Conservation (phyloP, 2,329 filamentous ascomycete genomes). For the Epichloe amarillans region DNA sequence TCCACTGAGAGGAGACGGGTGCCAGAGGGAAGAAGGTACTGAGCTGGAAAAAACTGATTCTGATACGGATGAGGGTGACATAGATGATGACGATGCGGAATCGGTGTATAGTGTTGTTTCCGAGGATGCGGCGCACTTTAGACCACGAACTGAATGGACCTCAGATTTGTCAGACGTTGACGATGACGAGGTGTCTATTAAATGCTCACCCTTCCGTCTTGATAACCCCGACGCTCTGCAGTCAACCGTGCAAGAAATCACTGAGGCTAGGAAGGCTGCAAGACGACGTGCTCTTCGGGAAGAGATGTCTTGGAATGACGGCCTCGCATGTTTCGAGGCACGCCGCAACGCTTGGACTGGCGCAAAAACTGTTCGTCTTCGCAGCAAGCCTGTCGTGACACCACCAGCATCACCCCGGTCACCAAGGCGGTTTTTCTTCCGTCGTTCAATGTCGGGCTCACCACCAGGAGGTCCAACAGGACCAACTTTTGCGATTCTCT, state of each 20-base stretch:
- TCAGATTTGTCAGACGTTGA: constrained; percentile 43
- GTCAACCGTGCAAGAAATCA: constrained; percentile 24
- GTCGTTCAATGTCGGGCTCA: constrained; percentile 30
- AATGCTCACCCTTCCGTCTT: constrained; percentile 37
- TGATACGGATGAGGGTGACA: constrained; percentile 11
- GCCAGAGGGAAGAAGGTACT: constrained; percentile 26
- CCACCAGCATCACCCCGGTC: constrained; percentile 32
- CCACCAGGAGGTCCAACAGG: constrained; percentile 17
- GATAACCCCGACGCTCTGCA: constrained; percentile 36
- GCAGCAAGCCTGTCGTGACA: constrained; percentile 29
- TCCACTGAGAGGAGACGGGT: constrained; percentile 20
- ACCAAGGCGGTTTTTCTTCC: constrained; percentile 37
- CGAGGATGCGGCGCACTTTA: constrained; percentile 38
- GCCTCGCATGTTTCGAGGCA: constrained; percentile 65
- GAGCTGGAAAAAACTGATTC: constrained; percentile 21
- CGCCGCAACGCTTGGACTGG: constrained; percentile 78
- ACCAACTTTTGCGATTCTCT: constrained; percentile 12
- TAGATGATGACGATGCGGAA: constrained; percentile 29
- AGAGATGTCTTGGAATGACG: constrained; percentile 67
- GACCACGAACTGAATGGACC: constrained; percentile 39
- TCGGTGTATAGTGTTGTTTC: constrained; percentile 46
- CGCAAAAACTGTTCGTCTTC: constrained; percentile 47
- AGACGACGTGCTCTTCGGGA: constrained; percentile 44
- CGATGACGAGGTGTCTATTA: constrained; percentile 26
- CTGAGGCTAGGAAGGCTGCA: constrained; percentile 38